Conservation (phyloP, 768 basidiomycete species). For the Trametes cubensis region DNA sequence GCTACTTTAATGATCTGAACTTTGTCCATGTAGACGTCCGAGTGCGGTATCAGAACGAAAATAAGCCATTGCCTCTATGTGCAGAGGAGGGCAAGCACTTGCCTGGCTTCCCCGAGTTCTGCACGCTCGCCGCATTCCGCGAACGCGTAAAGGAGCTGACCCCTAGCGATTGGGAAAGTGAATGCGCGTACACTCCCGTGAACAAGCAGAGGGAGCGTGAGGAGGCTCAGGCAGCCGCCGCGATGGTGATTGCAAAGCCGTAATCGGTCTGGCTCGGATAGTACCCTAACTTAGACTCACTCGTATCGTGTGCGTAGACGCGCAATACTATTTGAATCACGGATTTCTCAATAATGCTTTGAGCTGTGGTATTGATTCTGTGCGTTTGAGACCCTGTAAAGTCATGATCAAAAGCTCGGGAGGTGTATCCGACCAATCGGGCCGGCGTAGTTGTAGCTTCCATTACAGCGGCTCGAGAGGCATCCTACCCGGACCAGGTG, state of each 20-base stretch:
- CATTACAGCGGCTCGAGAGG: not conserved
- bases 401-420: no score
- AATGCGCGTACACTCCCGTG: slow-evolving; percentile 45
- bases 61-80: slow-evolving; percentile 64
- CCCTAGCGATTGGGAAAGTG: slow-evolving; percentile 64
- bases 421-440: not conserved
- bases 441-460: not conserved
- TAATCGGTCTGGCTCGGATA: not conserved
- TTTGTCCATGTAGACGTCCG: slow-evolving; percentile 44
- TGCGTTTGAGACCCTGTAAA: no score
- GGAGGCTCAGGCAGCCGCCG: slow-evolving; percentile 17
- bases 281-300: not conserved
- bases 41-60: slow-evolving; percentile 76
- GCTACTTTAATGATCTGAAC: not conserved
- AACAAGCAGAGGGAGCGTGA: slow-evolving; percentile 22
- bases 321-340: not conserved
- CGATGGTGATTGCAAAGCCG: slow-evolving; percentile 17
- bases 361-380: no score
- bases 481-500: slow-evolving; percentile 1
- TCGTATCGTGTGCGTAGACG: not conserved
- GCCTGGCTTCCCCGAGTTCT: slow-evolving; percentile 71
- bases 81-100: slow-evolving; percentile 68
- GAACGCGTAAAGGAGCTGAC: slow-evolving; percentile 65
- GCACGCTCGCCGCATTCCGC: slow-evolving; percentile 65
- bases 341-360: no score